Evolutionary conservation across 2,329 filamentous ascomycete species (phyloP).

Genomic region (Teratosphaeriaceae sp.): DNA sequence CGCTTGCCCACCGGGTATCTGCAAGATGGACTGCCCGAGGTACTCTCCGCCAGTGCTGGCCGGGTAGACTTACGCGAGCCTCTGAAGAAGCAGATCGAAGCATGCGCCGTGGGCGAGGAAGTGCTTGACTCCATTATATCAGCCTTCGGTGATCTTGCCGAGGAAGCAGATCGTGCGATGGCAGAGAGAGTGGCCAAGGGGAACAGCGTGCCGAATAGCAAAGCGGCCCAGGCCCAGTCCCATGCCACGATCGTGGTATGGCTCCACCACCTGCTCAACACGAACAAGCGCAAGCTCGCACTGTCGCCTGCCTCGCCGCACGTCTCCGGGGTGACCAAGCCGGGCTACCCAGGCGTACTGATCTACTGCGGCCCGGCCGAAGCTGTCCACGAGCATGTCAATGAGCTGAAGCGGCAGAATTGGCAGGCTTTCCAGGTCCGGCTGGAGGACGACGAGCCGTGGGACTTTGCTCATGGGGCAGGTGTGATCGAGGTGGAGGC

Average conservation of each 20-base stretch:
- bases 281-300: constrained; percentile 40
- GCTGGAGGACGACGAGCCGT: constrained; percentile 32
- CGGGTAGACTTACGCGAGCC: constrained; percentile 33
- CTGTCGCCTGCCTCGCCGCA: constrained; percentile 26
- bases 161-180: constrained; percentile 2
- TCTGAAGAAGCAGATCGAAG: constrained; percentile 25
- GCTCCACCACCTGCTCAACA: constrained; percentile 42
- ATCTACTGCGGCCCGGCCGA: constrained; percentile 35
- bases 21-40: constrained; percentile 28
- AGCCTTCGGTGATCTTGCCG: constrained; percentile 30
- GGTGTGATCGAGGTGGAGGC: constrained; percentile 38
- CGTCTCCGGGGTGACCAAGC: constrained; percentile 40
- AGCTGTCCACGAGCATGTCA: constrained; percentile 36
- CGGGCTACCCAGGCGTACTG: constrained; percentile 41
- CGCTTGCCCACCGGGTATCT: constrained; percentile 37
- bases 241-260: constrained; percentile 36
- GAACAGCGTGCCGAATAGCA: no score
- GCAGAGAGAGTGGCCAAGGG: background rate
- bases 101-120: constrained; percentile 32
- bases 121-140: constrained; percentile 37
- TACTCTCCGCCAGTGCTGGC: constrained; percentile 31
- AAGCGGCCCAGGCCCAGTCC: no score
- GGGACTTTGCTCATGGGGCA: constrained; percentile 34
- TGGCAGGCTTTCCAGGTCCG: constrained; percentile 43
- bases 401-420: constrained; percentile 36